Evolutionary conservation across 140 eudicot species (phyloP).

Genomic region (Ambrosia hybrid): DNA sequence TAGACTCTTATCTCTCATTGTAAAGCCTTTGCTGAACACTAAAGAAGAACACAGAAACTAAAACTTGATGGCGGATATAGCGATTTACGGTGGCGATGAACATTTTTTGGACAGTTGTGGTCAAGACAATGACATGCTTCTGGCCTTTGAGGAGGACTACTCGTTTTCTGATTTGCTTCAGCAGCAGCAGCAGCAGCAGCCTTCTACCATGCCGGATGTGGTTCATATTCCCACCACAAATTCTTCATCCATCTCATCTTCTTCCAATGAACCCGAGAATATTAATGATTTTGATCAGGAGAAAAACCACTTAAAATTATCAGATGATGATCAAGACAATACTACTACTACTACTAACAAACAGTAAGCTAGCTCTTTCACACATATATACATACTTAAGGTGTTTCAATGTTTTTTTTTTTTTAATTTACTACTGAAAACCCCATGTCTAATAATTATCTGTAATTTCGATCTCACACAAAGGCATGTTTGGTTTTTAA

Average conservation of each 20-base stretch:
- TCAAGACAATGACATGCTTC: background rate
- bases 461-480: too few relatives aligned
- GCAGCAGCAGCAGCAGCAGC: background rate
- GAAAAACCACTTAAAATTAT: conserved; percentile 17
- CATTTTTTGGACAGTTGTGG: background rate
- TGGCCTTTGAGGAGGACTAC: background rate
- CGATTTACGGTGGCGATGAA: background rate
- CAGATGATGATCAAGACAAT: conserved; percentile 45
- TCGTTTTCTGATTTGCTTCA: background rate
- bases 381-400: conserved; percentile 6
- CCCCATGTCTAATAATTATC: too few relatives aligned
- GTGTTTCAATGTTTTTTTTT: conserved; percentile 1
- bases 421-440: background rate
- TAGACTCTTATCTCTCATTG: too few relatives aligned
- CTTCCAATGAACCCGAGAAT: conserved; percentile 53
- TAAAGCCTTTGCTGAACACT: background rate
- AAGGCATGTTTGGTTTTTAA: too few relatives aligned
- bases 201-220: conserved; percentile 34
- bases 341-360: conserved; percentile 43
- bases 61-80: background rate
- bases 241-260: conserved; percentile 63
- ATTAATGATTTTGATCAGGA: conserved; percentile 33
- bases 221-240: conserved; percentile 52
- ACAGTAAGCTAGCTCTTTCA: conserved; percentile 22
- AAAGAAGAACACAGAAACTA: too few relatives aligned